A percentile compares a stretch with the other conserved stretches of the same genome.
Evolutionary conservation across 306 rosid species (phyloP).

Genomic region (Cucumis hystrix): DNA sequence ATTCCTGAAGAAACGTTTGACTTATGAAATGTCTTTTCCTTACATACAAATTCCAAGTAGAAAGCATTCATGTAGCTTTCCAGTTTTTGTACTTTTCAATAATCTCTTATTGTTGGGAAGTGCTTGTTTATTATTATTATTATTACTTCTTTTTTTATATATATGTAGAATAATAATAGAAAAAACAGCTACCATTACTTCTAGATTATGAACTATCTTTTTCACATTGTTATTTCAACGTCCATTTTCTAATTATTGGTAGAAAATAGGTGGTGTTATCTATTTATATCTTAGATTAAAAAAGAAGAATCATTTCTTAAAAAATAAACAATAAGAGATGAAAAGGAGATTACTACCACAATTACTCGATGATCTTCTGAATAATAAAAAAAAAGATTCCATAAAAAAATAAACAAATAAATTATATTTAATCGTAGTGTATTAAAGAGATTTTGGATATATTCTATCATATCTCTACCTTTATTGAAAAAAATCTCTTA

Average conservation of each 20-base stretch:
- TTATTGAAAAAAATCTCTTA: neutral
- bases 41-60: neutral
- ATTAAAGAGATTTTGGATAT: neutral
- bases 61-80: no score
- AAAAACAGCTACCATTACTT: neutral
- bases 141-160: no score
- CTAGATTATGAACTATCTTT: neutral
- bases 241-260: neutral
- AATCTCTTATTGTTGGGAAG: neutral
- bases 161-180: no score
- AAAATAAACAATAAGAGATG: no score
- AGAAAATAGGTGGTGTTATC: neutral
- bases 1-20: no score
- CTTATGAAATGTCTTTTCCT: neutral
- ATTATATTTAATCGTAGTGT: neutral
- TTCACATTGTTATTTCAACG: neutral
- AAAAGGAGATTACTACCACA: neutral
- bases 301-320: no score
- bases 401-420: no score
- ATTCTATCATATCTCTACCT: neutral
- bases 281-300: neutral
- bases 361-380: neutral
- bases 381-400: neutral
- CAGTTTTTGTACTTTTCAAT: neutral
- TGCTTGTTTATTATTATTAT: neutral